phyloP scores from a whole-genome alignment of 306 rosid species.

The Begonia masoniana region DNA sequence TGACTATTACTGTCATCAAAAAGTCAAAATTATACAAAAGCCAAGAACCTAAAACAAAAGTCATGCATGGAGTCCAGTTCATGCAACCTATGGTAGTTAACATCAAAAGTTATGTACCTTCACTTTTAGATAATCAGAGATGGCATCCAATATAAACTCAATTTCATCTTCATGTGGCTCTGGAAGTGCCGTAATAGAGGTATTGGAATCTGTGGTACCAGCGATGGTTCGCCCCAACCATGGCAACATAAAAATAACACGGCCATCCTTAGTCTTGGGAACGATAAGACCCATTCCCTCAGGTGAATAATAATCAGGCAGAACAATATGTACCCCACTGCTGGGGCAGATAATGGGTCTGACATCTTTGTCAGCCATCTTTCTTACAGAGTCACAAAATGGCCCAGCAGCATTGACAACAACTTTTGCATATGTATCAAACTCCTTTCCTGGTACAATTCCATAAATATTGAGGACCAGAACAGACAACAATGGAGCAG shows the following conservation, averaged over 20 bases:
- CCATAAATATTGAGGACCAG: constrained; percentile 19
- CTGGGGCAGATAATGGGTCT: constrained; percentile 78
- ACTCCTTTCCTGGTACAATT: constrained; percentile 58
- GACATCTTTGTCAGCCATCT: constrained; percentile 58
- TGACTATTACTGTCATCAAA: too few relatives aligned
- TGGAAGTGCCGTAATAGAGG: constrained; percentile 67
- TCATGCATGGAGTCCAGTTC: too few relatives aligned
- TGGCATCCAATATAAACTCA: constrained; percentile 85
- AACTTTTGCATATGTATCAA: constrained; percentile 89
- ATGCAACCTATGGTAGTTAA: too few relatives aligned
- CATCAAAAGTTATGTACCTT: constrained; percentile 39
- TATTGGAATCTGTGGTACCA: constrained; percentile 95
- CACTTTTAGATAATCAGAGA: constrained; percentile 85
- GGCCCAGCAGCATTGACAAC: constrained; percentile 96
- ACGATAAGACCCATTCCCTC: constrained; percentile 98
- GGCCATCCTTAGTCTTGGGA: constrained; percentile 97
- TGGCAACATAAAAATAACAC: constrained; percentile 96
- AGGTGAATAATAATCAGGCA: constrained; percentile 98
- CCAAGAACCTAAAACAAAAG: too few relatives aligned
- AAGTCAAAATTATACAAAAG: too few relatives aligned
- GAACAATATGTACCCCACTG: constrained; percentile 90
- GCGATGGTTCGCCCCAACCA: constrained; percentile 98
- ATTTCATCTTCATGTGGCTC: constrained; percentile 98
- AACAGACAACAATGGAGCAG: constrained; percentile 3
- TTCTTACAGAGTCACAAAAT: constrained; percentile 84